These are phyloP conservation scores for Astraeus odoratus DNA, from an alignment of 768 basidiomycete genomes.

Conservation along the genomic window DNA sequence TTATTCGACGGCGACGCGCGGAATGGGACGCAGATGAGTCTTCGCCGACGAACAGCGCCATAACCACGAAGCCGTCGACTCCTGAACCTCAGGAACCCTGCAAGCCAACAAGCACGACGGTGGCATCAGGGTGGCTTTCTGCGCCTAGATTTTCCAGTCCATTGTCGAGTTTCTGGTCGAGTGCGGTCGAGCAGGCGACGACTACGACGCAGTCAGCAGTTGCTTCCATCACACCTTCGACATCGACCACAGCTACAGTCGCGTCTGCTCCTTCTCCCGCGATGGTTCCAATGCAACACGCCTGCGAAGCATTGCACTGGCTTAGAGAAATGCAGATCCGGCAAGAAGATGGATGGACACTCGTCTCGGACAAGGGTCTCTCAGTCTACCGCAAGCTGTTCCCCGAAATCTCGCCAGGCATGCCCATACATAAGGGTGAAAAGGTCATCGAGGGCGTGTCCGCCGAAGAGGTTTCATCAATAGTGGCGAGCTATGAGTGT, in stretches of 20 bases:
- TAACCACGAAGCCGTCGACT: constrained; percentile 9
- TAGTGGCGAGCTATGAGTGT: constrained; percentile 63
- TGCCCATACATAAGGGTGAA: constrained; percentile 82
- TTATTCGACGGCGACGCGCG: constrained; percentile 58
- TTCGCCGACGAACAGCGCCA: constrained; percentile 12
- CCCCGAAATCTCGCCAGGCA: constrained; percentile 67
- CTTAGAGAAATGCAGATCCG: constrained; percentile 63
- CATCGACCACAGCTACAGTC: constrained; percentile 29
- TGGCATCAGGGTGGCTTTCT: constrained; percentile 41
- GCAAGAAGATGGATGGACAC: constrained; percentile 63
- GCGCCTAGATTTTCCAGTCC: constrained; percentile 66
- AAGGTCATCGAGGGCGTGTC: constrained; percentile 92
- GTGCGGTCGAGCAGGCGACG: constrained; percentile 67
- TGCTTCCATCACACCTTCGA: constrained; percentile 66
- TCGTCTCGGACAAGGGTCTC: constrained; percentile 70
- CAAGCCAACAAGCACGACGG: constrained; percentile 7
- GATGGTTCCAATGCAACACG: constrained; percentile 72
- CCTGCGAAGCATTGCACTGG: constrained; percentile 76
- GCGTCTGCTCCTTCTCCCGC: constrained; percentile 42
- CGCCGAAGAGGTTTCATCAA: constrained; percentile 81
- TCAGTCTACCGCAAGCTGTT: constrained; percentile 70
- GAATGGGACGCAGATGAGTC: constrained; percentile 62
- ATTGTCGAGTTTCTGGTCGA: constrained; percentile 64
- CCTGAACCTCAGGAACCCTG: constrained; percentile 13
- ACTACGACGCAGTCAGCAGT: constrained; percentile 72